phyloP scores from a whole-genome alignment of 257 asterid species.

The Ophiorrhiza pumila region DNA sequence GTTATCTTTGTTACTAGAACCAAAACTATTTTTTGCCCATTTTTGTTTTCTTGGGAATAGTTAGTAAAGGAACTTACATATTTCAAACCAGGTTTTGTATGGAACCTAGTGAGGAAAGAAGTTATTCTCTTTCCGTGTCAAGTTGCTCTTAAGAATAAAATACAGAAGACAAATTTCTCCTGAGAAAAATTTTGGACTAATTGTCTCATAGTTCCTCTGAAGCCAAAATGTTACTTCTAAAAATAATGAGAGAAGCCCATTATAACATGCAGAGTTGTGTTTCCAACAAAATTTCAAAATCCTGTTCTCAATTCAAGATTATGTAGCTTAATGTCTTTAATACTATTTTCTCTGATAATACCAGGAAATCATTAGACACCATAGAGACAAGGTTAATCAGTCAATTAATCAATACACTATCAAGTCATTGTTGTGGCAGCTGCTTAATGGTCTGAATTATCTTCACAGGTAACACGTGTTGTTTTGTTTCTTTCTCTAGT shows the following conservation, averaged over 20 bases:
- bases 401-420: conserved; percentile 70
- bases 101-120: not conserved
- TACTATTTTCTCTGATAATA: conserved; percentile 19
- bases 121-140: not conserved
- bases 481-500: not conserved
- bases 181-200: not conserved
- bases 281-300: not conserved
- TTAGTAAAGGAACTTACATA: not conserved
- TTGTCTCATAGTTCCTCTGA: not conserved
- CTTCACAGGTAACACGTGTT: conserved; percentile 73
- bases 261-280: not conserved
- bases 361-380: conserved; percentile 95
- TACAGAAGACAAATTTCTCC: not conserved
- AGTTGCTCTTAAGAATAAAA: not conserved
- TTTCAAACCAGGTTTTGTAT: not conserved
- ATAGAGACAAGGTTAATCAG: conserved; percentile 96
- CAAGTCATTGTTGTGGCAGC: conserved; percentile 97
- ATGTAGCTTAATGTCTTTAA: not conserved
- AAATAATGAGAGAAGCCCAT: not conserved
- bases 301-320: not conserved
- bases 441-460: conserved; percentile 91
- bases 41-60: not conserved
- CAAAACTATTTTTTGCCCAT: not conserved
- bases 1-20: too few relatives aligned
- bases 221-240: not conserved